These are phyloP conservation scores for Lipomyces chichibuensis DNA, from an alignment of 805 yeast genomes.

Conservation along the genomic window DNA sequence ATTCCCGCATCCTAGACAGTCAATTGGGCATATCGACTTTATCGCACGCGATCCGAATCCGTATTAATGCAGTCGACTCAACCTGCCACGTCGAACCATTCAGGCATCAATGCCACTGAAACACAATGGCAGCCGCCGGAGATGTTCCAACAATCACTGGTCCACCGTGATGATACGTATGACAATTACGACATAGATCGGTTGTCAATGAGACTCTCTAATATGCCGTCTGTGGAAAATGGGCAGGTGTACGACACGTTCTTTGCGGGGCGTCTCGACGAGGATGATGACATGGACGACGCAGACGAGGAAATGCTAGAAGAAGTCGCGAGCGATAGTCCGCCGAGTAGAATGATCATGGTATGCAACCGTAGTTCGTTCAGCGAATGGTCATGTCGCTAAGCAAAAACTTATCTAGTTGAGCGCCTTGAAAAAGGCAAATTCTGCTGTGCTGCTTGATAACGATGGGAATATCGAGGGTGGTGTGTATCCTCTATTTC, in stretches of 20 bases:
- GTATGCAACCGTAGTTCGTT: background rate
- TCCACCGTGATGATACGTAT: too few species aligned
- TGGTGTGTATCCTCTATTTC: slow-evolving; percentile 3
- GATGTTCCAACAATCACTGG: too few species aligned
- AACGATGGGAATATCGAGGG: slow-evolving; percentile 1
- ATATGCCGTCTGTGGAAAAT: background rate
- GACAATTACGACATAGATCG: background rate
- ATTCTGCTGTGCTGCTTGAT: slow-evolving; percentile 21
- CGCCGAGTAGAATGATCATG: background rate
- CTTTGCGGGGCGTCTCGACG: background rate
- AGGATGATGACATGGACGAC: background rate
- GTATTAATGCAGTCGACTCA: too few species aligned
- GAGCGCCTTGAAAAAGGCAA: slow-evolving; percentile 16
- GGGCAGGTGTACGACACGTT: background rate
- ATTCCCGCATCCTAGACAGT: too few species aligned
- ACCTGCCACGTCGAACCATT: too few species aligned
- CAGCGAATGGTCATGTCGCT: background rate
- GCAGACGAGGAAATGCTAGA: background rate
- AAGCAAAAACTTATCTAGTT: background rate
- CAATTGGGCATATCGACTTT: too few species aligned
- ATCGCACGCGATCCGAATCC: too few species aligned
- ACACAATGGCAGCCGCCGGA: too few species aligned
- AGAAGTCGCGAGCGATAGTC: background rate
- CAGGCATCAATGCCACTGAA: too few species aligned
- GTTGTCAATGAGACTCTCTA: background rate